These are phyloP conservation scores for Plasmodium malariae DNA, from an alignment of 169 alveolate species.

Conservation along the genomic window DNA sequence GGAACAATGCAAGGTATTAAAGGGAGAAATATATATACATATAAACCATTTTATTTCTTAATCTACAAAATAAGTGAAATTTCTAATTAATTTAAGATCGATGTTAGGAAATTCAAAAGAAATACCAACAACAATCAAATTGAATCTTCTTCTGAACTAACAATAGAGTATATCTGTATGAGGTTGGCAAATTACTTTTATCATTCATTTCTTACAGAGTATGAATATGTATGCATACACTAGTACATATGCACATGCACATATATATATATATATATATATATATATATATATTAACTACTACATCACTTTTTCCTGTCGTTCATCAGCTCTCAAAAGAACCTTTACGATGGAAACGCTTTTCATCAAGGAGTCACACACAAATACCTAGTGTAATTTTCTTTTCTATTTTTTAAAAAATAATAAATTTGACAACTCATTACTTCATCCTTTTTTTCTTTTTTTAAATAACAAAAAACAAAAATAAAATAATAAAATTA, in stretches of 20 bases:
- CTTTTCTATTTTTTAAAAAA: constrained; percentile 7
- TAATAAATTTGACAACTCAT: not conserved
- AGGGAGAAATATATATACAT: not conserved
- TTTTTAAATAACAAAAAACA: not conserved
- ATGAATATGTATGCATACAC: not conserved
- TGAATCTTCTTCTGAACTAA: constrained; percentile 34
- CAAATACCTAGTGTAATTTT: constrained; percentile 71
- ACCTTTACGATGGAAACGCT: constrained; percentile 54
- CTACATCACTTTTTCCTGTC: constrained; percentile 12
- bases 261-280: too few relatives aligned
- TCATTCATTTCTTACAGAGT: not conserved
- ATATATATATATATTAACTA: not conserved
- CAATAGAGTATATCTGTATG: constrained; percentile 68
- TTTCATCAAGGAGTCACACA: constrained; percentile 78
- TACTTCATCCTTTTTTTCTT: not conserved
- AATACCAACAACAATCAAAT: constrained; percentile 48
- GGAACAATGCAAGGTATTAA: constrained; percentile 60
- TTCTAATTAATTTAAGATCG: constrained; percentile 40
- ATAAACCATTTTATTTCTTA: not conserved
- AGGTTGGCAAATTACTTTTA: constrained; percentile 16
- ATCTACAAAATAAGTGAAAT: not conserved
- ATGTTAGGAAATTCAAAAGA: constrained; percentile 59
- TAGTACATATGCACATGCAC: too few relatives aligned
- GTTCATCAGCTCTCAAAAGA: constrained; percentile 36
- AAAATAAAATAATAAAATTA: not conserved